Base-by-base conservation (phyloP, 257 asterid genomes). In the Galeopsis tetrahit region DNA sequence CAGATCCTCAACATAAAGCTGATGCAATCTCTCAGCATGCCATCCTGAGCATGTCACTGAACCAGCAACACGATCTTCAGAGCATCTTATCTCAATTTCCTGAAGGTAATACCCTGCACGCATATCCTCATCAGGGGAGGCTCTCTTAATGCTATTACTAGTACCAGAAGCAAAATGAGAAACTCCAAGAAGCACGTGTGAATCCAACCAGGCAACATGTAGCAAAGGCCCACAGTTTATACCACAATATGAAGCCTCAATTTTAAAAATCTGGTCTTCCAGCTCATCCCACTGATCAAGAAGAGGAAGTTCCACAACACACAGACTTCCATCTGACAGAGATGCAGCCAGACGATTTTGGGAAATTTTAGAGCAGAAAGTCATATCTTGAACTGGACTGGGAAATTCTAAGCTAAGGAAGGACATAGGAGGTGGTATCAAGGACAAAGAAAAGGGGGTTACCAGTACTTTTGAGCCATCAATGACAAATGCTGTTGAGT, bases 401-500 rank as follows among this genome's bases (percentile, higher is more conserved):
- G 92, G 90, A 85, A 95, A 87, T 63, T 84, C 89, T 10, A 95
- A 83, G 74, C 74, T 75, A 53, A 90, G 83, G 67, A 85, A 88
- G 77, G 78, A 86, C 97, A 92, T 83, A 59, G 99, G 99, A 63
- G 98, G 97, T 21, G 99, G 99, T 15, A 90, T 90, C 85, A 95
- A 80, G 76, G 96, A 82, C 59, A 88, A 39, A 59, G 94, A 85
- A 69, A 95, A 86, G 35, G 98, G 96, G 68, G 97, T 92, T 60
- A 95, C 84, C 61, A 85, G 76, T 70, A 92, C 69, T 73, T 82
- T 87, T 73, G 94, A 84, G 36, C 84, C 98, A 75, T 95, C 98
- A 74, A 95, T 76, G 53, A 95, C 96, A 83, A 92, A 86, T 71
- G 98, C 92, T 70, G 83, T 80, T 68, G 99, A 92, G 82, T 85